Evolutionary conservation across 2,329 filamentous ascomycete genomes (phyloP).

Genomic region (Lecanosticta acicola): DNA sequence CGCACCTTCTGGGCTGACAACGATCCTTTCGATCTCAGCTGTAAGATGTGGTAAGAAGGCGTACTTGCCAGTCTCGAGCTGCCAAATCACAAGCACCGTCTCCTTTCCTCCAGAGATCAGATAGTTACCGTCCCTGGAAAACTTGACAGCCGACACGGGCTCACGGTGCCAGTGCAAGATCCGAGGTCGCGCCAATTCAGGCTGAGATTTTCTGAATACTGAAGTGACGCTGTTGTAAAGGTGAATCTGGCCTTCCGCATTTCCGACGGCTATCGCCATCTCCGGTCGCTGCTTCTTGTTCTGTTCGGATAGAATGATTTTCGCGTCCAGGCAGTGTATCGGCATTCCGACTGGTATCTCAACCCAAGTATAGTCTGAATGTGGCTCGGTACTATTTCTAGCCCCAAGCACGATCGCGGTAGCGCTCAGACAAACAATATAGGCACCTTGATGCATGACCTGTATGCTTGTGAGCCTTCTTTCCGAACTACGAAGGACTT

Average conservation of each 20-base stretch:
- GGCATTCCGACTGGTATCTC: slow-evolving; percentile 55
- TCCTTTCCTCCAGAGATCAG: slow-evolving; percentile 88
- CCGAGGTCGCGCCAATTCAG: slow-evolving; percentile 45
- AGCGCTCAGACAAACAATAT: slow-evolving; percentile 53
- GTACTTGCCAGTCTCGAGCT: slow-evolving; percentile 76
- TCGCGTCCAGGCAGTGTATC: slow-evolving; percentile 62
- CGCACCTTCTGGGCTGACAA: slow-evolving; percentile 71
- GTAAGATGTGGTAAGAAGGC: slow-evolving; percentile 87
- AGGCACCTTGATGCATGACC: slow-evolving; percentile 50
- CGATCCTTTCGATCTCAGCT: slow-evolving; percentile 75
- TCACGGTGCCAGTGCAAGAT: slow-evolving; percentile 89
- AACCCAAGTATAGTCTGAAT: slow-evolving; percentile 46
- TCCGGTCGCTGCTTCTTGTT: slow-evolving; percentile 35
- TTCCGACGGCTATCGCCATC: slow-evolving; percentile 73
- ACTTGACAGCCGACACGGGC: slow-evolving; percentile 77
- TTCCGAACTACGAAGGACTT: slow-evolving; percentile 35
- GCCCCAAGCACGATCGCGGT: slow-evolving; percentile 58
- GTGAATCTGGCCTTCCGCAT: slow-evolving; percentile 68
- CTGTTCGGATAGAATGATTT: slow-evolving; percentile 28
- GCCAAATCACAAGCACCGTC: slow-evolving; percentile 85
- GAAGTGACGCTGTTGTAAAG: slow-evolving; percentile 56
- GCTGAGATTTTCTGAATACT: slow-evolving; percentile 22
- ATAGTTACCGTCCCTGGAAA: slow-evolving; percentile 94
- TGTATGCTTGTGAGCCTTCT: slow-evolving; percentile 35
- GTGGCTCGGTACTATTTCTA: slow-evolving; percentile 31